Evolutionary conservation across 345 rosid species (phyloP), one percentile per base, ranked within the genome.

Genomic region (Ricinus communis): DNA sequence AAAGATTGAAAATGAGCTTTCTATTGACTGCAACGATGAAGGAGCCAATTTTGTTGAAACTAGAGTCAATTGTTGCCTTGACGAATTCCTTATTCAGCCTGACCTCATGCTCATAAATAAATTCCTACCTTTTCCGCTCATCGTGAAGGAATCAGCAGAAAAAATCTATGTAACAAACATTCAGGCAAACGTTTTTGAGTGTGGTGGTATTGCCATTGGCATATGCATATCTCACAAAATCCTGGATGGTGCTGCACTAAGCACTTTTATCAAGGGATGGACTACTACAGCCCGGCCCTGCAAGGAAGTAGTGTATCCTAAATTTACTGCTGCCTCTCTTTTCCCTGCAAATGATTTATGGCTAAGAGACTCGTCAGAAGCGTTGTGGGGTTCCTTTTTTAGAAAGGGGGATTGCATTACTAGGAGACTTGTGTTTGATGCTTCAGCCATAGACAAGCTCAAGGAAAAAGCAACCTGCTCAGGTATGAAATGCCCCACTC

Each of bases 321-420:
- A 74, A 38, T 82, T 82, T 51, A 15, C 54, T 2, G 81, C 85
- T 0, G 13, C 54, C 5, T 68, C 82, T 18, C 73, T 85, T 62
- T 81, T 82, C 68, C 88, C 85, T 1, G 57, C 85, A 3, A 69
- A 78, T 5, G 82, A 78, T 25, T 53, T 70, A 15, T 75, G 80
- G 82, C 84, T 78, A 5, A 71, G 76, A 53, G 82, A 73, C 33
- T n/a, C 72, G 1, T 62, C 74, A 4, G 18, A 61, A 28, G 61
- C 22, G 1, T 66, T 77, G 66, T 80, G 82, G 82, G 78, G 80
- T 57, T 76, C 82, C 18, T 27, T 78, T 62, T 25, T 76, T 18
- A 80, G 71, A 65, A 66, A 56, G 43, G 91, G 86, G 5, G 77
- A 58, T 38, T 70, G 74, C 74, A 19, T 76, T 8, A 70, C 79